Conservation (phyloP, 2,329 filamentous ascomycete genomes). For the Fusarium avenaceum region DNA sequence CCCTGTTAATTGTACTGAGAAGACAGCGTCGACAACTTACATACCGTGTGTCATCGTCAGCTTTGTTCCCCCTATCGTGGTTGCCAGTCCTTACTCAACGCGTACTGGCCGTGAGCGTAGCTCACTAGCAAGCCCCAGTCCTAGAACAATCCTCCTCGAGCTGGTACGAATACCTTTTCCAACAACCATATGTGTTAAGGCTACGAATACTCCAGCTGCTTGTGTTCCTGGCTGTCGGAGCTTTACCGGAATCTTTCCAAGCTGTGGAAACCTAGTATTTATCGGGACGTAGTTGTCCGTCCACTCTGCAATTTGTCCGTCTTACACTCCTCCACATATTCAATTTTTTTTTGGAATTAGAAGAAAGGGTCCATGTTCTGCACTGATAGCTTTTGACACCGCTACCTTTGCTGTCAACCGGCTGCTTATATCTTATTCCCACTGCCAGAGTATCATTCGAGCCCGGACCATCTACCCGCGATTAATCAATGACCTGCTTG, state of each 20-base stretch:
- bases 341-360: constrained; percentile 10
- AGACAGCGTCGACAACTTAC: constrained; percentile 24
- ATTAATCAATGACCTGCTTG: constrained; percentile 41
- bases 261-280: constrained; percentile 27
- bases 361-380: constrained; percentile 31
- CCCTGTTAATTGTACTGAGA: constrained; percentile 35
- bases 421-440: constrained; percentile 19
- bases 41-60: constrained; percentile 26
- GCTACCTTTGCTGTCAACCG: constrained; percentile 19
- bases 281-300: constrained; percentile 29
- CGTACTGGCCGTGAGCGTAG: constrained; percentile 21
- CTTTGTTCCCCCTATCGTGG: constrained; percentile 10
- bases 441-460: constrained; percentile 40
- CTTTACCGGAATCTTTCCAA: constrained; percentile 22
- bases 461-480: constrained; percentile 40
- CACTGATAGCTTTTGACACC: constrained; percentile 22
- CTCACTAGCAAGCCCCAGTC: constrained; percentile 14
- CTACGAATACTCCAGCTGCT: constrained; percentile 29
- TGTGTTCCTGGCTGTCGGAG: constrained; percentile 27
- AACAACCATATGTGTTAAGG: constrained; percentile 19
- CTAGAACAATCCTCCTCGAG: constrained; percentile 11
- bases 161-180: constrained; percentile 9
- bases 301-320: constrained; percentile 9
- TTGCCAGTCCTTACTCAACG: constrained; percentile 20
- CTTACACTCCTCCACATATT: constrained; percentile 29